Evolutionary conservation across 2,329 filamentous ascomycete genomes (phyloP).

Genomic region (Elsinoe australis): DNA sequence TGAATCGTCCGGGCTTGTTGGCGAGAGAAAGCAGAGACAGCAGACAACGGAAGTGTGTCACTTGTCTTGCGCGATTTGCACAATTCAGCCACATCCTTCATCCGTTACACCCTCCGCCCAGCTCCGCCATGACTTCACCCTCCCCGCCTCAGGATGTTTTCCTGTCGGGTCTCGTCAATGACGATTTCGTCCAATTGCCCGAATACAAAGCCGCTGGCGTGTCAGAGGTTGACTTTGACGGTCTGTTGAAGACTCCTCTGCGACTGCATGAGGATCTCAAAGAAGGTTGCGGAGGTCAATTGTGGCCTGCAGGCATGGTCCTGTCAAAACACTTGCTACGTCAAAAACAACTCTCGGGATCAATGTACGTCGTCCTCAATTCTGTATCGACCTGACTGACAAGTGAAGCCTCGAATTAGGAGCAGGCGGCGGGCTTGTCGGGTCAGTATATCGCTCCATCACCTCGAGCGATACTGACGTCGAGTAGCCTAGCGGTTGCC

Average conservation of each 20-base stretch:
- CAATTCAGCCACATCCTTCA: slow-evolving; percentile 12
- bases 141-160: slow-evolving; percentile 11
- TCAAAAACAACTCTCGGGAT: slow-evolving; percentile 32
- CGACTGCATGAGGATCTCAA: slow-evolving; percentile 76
- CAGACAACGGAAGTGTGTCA: slow-evolving; percentile 4
- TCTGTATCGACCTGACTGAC: slow-evolving; percentile 13
- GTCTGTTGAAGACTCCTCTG: slow-evolving; percentile 60
- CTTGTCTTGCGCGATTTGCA: slow-evolving; percentile 16
- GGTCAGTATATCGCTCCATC: slow-evolving; percentile 30
- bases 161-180: slow-evolving; percentile 36
- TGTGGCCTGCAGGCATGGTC: slow-evolving; percentile 91
- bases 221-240: slow-evolving; percentile 58
- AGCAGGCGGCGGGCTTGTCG: slow-evolving; percentile 83
- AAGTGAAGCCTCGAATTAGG: slow-evolving; percentile 72
- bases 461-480: slow-evolving; percentile 4
- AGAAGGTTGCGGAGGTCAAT: slow-evolving; percentile 82
- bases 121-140: slow-evolving; percentile 16
- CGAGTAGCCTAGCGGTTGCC: slow-evolving; percentile 48
- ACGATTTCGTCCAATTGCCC: slow-evolving; percentile 50
- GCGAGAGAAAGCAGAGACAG: too few relatives aligned
- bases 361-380: background rate
- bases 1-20: too few relatives aligned
- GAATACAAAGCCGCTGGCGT: slow-evolving; percentile 46
- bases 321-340: slow-evolving; percentile 78
- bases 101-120: slow-evolving; percentile 9